Percentiles rank a stretch among this genome's conserved stretches.
Conservation (phyloP, 2,329 filamentous ascomycete genomes). For the Karstenula rhodostoma region DNA sequence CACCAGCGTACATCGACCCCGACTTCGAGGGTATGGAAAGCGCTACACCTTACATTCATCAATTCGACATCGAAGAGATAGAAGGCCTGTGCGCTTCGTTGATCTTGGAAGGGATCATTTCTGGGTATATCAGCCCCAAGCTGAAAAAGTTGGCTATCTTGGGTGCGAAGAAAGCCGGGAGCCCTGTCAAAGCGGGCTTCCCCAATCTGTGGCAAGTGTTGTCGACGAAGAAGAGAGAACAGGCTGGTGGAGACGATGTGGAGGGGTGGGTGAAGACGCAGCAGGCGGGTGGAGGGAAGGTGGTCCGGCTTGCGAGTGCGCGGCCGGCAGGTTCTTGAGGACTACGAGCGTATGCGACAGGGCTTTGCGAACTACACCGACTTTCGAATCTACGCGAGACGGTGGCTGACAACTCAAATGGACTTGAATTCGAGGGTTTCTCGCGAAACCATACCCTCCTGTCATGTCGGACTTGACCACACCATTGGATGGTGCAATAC, state of each 20-base stretch:
- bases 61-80: slow-evolving; percentile 69
- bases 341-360: too few species aligned
- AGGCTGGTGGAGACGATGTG: slow-evolving; percentile 62
- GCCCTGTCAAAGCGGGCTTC: slow-evolving; percentile 74
- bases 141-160: slow-evolving; percentile 82
- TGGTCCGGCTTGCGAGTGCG: slow-evolving; percentile 65
- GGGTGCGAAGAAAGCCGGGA: slow-evolving; percentile 67
- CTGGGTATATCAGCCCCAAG: slow-evolving; percentile 83
- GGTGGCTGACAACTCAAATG: background rate
- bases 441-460: background rate
- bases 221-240: slow-evolving; percentile 58
- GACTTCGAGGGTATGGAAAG: slow-evolving; percentile 53
- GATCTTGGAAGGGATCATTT: slow-evolving; percentile 80
- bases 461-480: background rate
- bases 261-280: slow-evolving; percentile 74
- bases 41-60: slow-evolving; percentile 37
- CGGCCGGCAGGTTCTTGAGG: slow-evolving; percentile 53
- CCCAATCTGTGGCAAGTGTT: slow-evolving; percentile 77
- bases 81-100: slow-evolving; percentile 80
- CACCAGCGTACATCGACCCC: slow-evolving; percentile 51
- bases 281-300: slow-evolving; percentile 53
- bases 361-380: background rate
- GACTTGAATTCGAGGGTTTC: background rate
- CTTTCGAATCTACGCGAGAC: background rate
- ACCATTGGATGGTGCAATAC: background rate